phyloP scores from a whole-genome alignment of 345 rosid genomes.

The Abelmoschus esculentus region DNA sequence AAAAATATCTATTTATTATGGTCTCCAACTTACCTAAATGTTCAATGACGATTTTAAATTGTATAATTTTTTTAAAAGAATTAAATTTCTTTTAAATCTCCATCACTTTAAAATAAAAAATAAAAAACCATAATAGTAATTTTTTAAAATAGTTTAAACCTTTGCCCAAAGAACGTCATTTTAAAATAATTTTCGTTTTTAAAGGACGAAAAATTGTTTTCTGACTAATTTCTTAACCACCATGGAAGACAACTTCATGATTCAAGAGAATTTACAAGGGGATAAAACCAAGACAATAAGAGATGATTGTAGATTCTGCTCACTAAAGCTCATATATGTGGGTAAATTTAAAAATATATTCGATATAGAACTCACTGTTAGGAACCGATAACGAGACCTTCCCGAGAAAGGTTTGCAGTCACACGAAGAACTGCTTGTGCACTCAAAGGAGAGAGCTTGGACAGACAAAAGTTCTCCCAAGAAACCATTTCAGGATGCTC shows the following conservation, averaged over 20 bases:
- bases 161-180: no score
- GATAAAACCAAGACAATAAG: slow-evolving; percentile 12
- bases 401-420: slow-evolving; percentile 42
- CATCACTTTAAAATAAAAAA: no score
- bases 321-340: slow-evolving; percentile 13
- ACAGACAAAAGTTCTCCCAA: slow-evolving; percentile 78
- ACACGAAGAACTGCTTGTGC: slow-evolving; percentile 89
- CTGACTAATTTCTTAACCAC: slow-evolving; percentile 11
- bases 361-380: slow-evolving; percentile 18
- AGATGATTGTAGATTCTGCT: slow-evolving; percentile 16
- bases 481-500: slow-evolving; percentile 20
- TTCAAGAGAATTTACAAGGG: slow-evolving; percentile 35
- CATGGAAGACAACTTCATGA: slow-evolving; percentile 15
- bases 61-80: no score
- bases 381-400: slow-evolving; percentile 49
- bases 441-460: slow-evolving; percentile 69
- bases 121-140: no score
- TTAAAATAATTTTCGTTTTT: no score
- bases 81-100: no score
- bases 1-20: no score
- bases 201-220: not conserved
- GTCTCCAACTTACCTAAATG: no score
- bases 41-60: no score
- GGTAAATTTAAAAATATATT: no score
- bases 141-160: no score